These are phyloP conservation scores for Neurospora pannonica DNA, from an alignment of 495 filamentous ascomycete genomes.

Conservation along the genomic window DNA sequence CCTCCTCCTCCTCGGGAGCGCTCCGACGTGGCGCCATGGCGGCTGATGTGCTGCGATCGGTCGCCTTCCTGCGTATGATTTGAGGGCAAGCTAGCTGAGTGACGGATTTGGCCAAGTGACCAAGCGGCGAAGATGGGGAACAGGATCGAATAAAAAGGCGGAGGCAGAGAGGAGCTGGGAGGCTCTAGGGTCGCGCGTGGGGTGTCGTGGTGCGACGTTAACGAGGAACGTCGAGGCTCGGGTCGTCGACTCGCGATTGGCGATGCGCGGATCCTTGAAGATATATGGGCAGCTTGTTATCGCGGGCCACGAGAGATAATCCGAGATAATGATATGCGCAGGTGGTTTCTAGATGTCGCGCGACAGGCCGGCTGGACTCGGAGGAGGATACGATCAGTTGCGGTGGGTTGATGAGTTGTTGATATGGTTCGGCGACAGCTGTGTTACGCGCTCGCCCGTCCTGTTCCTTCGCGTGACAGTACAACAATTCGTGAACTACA, in stretches of 20 bases:
- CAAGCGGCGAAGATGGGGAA: not conserved
- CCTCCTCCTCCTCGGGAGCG: constrained; percentile 17
- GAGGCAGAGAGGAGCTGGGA: not conserved
- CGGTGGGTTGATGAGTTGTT: not conserved
- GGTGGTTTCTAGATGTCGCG: not conserved
- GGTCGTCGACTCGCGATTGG: not conserved
- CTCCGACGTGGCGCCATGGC: constrained; percentile 30
- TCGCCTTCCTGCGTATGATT: not conserved
- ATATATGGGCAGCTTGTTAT: not conserved
- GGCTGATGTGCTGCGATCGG: not conserved
- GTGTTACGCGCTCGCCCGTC: not conserved
- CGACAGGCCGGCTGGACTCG: not conserved
- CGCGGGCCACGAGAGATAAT: not conserved
- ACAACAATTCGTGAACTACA: not conserved
- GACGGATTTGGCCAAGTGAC: not conserved
- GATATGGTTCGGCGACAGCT: not conserved
- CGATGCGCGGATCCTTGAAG: not conserved
- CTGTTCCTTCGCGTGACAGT: not conserved
- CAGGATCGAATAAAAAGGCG: not conserved
- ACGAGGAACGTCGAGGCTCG: not conserved
- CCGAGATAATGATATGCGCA: not conserved
- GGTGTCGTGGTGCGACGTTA: not conserved
- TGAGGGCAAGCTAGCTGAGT: not conserved
- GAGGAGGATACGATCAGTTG: not conserved
- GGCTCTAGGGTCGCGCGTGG: not conserved